A percentile compares a stretch with the other conserved stretches of the same genome.
These are phyloP conservation scores for Arachis stenosperma DNA, from an alignment of 306 rosid species.

Conservation along the genomic window DNA sequence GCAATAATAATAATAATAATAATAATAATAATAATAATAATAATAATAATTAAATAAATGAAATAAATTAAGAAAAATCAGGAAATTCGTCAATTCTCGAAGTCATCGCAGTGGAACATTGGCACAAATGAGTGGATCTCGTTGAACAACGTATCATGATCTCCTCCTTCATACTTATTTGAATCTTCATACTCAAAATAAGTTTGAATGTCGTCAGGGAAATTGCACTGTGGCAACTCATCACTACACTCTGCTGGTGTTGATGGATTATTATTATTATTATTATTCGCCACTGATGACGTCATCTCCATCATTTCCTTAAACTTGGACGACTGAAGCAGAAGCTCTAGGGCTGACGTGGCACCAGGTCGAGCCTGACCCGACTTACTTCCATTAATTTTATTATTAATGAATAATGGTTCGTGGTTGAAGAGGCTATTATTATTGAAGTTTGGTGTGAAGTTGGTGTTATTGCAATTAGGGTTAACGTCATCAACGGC, in stretches of 20 bases:
- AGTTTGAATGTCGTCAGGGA: constrained; percentile 83
- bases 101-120: constrained; percentile 58
- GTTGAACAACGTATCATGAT: constrained; percentile 57
- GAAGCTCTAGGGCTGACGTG: constrained; percentile 72
- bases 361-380: constrained; percentile 36
- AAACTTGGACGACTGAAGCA: constrained; percentile 76
- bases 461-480: constrained; percentile 17
- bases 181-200: constrained; percentile 74
- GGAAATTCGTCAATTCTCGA: not conserved
- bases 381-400: constrained; percentile 16
- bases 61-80: not conserved
- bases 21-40: not conserved
- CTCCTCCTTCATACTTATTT: constrained; percentile 48
- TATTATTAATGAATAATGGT: not conserved
- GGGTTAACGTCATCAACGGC: constrained; percentile 1
- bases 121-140: constrained; percentile 60
- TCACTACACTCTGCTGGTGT: constrained; percentile 26
- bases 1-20: not conserved
- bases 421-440: constrained; percentile 33
- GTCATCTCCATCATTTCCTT: constrained; percentile 81
- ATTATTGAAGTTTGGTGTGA: constrained; percentile 33
- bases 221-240: constrained; percentile 45
- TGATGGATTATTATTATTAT: constrained; percentile 24
- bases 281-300: constrained; percentile 2
- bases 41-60: not conserved